These are phyloP conservation scores for Ceratocystiopsis sp. DNA, from an alignment of 2,329 filamentous ascomycete genomes.

Conservation along the genomic window DNA sequence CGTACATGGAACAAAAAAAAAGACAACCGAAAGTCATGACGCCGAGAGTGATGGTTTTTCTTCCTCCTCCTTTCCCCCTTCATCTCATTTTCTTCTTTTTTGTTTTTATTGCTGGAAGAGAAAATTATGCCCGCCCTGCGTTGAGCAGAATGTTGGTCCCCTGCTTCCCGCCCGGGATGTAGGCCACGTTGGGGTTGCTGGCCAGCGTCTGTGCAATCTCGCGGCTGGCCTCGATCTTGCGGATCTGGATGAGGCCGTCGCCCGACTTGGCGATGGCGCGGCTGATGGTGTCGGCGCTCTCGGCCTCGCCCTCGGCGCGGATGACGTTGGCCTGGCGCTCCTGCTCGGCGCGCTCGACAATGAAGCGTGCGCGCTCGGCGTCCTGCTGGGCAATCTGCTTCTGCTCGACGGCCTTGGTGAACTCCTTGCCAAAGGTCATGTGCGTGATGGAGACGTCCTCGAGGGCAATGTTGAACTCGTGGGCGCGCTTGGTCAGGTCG, in stretches of 20 bases:
- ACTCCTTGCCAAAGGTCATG: slow-evolving; percentile 99
- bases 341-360: slow-evolving; percentile 97
- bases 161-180: slow-evolving; percentile 66
- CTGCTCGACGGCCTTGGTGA: slow-evolving; percentile 97
- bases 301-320: slow-evolving; percentile 90
- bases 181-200: slow-evolving; percentile 86
- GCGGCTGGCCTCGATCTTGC: slow-evolving; percentile 90
- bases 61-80: not conserved
- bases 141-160: slow-evolving; percentile 35
- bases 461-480: slow-evolving; percentile 97
- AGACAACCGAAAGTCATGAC: not conserved
- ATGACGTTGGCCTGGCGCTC: slow-evolving; percentile 98
- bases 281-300: slow-evolving; percentile 88
- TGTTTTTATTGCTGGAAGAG: not conserved
- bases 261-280: slow-evolving; percentile 81
- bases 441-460: slow-evolving; percentile 99
- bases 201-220: slow-evolving; percentile 88
- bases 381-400: slow-evolving; percentile 99
- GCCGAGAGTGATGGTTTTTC: not conserved
- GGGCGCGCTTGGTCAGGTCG: slow-evolving; percentile 80
- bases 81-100: not conserved
- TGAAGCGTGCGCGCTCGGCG: slow-evolving; percentile 90
- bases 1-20: not conserved
- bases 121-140: slow-evolving; percentile 24
- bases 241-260: slow-evolving; percentile 86